These are phyloP conservation scores for Evansstolkia leycettana DNA, from an alignment of 495 filamentous ascomycete species.

Conservation along the genomic window DNA sequence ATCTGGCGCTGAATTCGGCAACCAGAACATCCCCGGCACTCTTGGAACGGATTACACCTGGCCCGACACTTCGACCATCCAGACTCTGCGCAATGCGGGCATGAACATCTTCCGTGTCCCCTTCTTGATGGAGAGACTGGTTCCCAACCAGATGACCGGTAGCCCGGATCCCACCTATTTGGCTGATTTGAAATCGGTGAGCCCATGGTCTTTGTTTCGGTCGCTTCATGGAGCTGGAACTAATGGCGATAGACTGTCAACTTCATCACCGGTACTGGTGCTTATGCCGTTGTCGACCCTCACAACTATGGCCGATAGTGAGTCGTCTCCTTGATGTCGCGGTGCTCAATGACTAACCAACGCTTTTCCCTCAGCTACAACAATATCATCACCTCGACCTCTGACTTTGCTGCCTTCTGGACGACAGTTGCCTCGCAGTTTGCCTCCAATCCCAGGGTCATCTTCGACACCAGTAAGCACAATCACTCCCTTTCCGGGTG, in stretches of 20 bases:
- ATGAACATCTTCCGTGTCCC: conserved; percentile 62
- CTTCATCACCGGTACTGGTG: conserved; percentile 49
- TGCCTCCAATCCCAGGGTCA: conserved; percentile 44
- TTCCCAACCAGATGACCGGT: conserved; percentile 37
- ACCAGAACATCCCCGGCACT: conserved; percentile 38
- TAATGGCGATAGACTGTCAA: conserved; percentile 39
- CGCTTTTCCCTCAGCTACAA: conserved; percentile 39
- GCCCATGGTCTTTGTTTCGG: conserved; percentile 2
- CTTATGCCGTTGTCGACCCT: conserved; percentile 54
- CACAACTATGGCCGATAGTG: conserved; percentile 56
- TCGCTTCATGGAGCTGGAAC: too few species aligned
- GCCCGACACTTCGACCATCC: conserved; percentile 41
- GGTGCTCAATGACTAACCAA: background rate
- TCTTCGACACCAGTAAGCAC: conserved; percentile 44
- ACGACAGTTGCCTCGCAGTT: conserved; percentile 48
- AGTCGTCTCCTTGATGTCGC: conserved; percentile 4
- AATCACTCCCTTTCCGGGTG: background rate
- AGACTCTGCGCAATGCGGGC: conserved; percentile 48
- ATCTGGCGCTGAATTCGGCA: conserved; percentile 44
- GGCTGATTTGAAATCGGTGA: conserved; percentile 28
- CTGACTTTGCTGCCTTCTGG: conserved; percentile 52
- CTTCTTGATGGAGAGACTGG: conserved; percentile 60
- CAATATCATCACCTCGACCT: conserved; percentile 50
- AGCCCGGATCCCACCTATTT: conserved; percentile 28
- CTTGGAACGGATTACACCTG: conserved; percentile 49